Evolutionary conservation across 2,329 filamentous ascomycete species (phyloP), one percentile per base, ranked within the genome.

Genomic region (Scytalidium lignicola): DNA sequence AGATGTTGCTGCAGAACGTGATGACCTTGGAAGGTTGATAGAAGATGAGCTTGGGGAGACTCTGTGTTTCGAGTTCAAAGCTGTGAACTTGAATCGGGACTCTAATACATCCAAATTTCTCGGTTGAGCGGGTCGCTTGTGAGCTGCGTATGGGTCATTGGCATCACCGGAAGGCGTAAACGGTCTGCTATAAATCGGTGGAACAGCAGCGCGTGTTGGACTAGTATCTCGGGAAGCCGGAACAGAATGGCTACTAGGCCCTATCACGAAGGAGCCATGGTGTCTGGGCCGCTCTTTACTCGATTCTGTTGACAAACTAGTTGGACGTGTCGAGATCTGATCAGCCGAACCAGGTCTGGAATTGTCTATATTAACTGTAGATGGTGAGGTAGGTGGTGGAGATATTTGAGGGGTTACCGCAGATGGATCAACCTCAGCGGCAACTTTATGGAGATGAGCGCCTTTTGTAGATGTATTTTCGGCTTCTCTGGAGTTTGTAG

Each of bases 91-190:
- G 58, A 95, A 96, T 56, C 90, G 80, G 6, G 86, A 79, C 60
- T 96, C 90, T 41, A 95, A 77, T 26, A 82, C 75, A 43, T 80
- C 78, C 3, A 83, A 70, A 55, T 84, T 82, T 55, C 79, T 81
- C 21, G 76, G 73, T 57, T 86, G 88, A 1, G 86, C 83, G 2
- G 83, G 80, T 46, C 90, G 83, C 59, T 86, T 90, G 58, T 81
- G 84, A 53, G 89, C 87, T n/a, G 89, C 84, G 62, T 95, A 95
- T 1, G 90, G 90, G 59, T 96, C 90, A 62, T 95, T 87, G 45
- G 74, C 76, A 51, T 95, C 90, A 21, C 87, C 89, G 17, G 82
- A 78, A 3, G 90, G 90, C 2, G 88, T 91, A 55, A 88, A 86
- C 0, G 89, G 85, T 52, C 88, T 82, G 21, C 85, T 83, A 58